Evolutionary conservation across 2,329 filamentous ascomycete genomes (phyloP).

Genomic region (Exutisphaerella laricina): DNA sequence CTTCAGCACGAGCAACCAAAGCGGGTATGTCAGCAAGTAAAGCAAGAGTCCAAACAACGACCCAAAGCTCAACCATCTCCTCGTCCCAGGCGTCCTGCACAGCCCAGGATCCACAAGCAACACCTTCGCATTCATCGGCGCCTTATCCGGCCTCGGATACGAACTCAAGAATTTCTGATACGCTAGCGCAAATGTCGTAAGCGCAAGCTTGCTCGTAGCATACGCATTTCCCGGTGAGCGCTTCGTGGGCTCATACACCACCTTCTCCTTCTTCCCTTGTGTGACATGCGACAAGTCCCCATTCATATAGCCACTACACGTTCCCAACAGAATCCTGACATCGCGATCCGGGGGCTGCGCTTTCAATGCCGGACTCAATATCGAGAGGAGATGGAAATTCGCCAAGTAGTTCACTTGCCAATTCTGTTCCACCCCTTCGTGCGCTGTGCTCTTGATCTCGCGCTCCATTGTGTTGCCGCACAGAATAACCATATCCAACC

Average conservation of each 20-base stretch:
- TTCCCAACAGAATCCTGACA: slow-evolving; percentile 78
- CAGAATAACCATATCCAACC: slow-evolving; percentile 85
- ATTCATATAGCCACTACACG: slow-evolving; percentile 81
- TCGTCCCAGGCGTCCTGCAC: slow-evolving; percentile 77
- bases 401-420: slow-evolving; percentile 95
- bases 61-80: slow-evolving; percentile 79
- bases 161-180: slow-evolving; percentile 88
- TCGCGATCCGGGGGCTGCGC: slow-evolving; percentile 92
- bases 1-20: slow-evolving; percentile 87
- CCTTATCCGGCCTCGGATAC: slow-evolving; percentile 76
- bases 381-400: slow-evolving; percentile 90
- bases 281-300: slow-evolving; percentile 59
- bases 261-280: slow-evolving; percentile 48
- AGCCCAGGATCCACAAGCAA: slow-evolving; percentile 83
- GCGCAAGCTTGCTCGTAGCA: slow-evolving; percentile 57
- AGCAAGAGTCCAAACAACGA: slow-evolving; percentile 71
- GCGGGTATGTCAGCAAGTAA: slow-evolving; percentile 71
- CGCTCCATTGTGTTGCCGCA: slow-evolving; percentile 72
- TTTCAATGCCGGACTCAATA: slow-evolving; percentile 81
- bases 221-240: slow-evolving; percentile 45
- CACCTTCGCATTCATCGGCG: slow-evolving; percentile 76
- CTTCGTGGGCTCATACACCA: slow-evolving; percentile 37
- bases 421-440: slow-evolving; percentile 73
- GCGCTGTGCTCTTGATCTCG: slow-evolving; percentile 52
- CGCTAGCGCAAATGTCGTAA: slow-evolving; percentile 82